These are phyloP conservation scores for Podosphaera fusca DNA, from an alignment of 2,329 filamentous ascomycete genomes.

Conservation along the genomic window DNA sequence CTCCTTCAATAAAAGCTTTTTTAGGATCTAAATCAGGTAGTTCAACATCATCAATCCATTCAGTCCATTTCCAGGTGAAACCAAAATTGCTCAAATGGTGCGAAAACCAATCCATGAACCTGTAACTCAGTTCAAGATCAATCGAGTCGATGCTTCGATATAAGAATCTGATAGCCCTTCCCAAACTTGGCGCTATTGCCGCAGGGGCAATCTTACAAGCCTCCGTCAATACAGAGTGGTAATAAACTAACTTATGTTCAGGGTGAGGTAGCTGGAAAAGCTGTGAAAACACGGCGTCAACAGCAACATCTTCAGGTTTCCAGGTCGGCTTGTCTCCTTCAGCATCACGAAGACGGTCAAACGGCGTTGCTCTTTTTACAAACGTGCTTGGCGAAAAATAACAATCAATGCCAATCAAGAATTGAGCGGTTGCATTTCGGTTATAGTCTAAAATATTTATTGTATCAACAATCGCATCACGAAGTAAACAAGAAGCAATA, in stretches of 20 bases:
- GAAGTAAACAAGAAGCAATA: slow-evolving; percentile 61
- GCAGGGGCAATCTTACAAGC: slow-evolving; percentile 88
- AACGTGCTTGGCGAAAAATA: slow-evolving; percentile 83
- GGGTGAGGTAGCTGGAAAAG: slow-evolving; percentile 68
- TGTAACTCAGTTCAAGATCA: slow-evolving; percentile 66
- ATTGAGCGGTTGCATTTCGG: slow-evolving; percentile 64
- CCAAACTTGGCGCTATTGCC: slow-evolving; percentile 85
- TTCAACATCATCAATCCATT: slow-evolving; percentile 76
- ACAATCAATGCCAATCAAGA: slow-evolving; percentile 80
- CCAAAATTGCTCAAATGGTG: slow-evolving; percentile 98
- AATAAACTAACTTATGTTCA: slow-evolving; percentile 90
- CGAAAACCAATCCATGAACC: slow-evolving; percentile 93
- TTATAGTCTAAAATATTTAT: slow-evolving; percentile 92
- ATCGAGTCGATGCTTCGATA: slow-evolving; percentile 64
- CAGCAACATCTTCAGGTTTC: slow-evolving; percentile 92
- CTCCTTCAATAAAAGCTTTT: slow-evolving; percentile 81
- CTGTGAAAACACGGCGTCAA: slow-evolving; percentile 95
- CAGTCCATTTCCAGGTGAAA: slow-evolving; percentile 98
- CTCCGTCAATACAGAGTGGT: slow-evolving; percentile 84
- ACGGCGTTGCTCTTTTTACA: slow-evolving; percentile 76
- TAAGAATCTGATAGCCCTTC: slow-evolving; percentile 74
- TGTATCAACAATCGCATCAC: slow-evolving; percentile 72
- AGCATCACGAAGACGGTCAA: slow-evolving; percentile 61
- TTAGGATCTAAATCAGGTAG: slow-evolving; percentile 58
- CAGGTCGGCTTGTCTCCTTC: slow-evolving; percentile 49